These are phyloP conservation scores for Phytopythium kandeliae DNA, from an alignment of 352 stramenopile species.

Conservation along the genomic window DNA sequence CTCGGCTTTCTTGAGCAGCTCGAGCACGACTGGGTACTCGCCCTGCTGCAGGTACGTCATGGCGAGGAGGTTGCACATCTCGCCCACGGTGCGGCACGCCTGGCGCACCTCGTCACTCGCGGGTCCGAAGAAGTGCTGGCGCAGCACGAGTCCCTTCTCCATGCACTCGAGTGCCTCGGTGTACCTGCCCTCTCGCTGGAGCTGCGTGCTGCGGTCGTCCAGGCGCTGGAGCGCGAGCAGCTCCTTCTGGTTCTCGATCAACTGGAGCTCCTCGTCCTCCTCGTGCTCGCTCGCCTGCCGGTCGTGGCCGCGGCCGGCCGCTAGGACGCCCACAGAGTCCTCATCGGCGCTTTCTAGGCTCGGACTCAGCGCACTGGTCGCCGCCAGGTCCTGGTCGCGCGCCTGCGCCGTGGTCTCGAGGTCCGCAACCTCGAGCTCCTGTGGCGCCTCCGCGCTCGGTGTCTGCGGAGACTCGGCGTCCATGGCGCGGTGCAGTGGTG, in stretches of 20 bases:
- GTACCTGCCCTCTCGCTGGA: conserved; percentile 92
- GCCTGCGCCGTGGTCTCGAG: no score
- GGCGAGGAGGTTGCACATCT: conserved; percentile 94
- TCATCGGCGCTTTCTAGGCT: not conserved
- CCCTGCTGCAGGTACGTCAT: conserved; percentile 96
- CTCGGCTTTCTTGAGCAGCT: conserved; percentile 93
- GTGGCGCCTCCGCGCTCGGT: not conserved
- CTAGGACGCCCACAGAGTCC: not conserved
- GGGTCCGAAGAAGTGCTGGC: conserved; percentile 92
- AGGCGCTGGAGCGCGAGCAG: conserved; percentile 86
- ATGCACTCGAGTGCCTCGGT: conserved; percentile 92
- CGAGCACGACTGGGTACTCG: conserved; percentile 88
- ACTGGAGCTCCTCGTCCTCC: conserved; percentile 34
- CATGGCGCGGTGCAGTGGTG: not conserved
- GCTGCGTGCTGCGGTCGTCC: conserved; percentile 84
- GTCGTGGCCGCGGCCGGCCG: no score
- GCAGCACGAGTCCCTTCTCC: conserved; percentile 90
- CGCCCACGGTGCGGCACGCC: conserved; percentile 90
- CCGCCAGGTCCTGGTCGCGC: not conserved
- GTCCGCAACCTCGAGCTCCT: conserved; percentile 1
- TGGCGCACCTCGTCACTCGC: conserved; percentile 88
- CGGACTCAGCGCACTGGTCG: no score
- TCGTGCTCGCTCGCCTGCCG: conserved; percentile 10
- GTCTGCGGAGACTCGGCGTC: not conserved
- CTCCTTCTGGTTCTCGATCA: conserved; percentile 77